phyloP scores from a whole-genome alignment of 2,329 filamentous ascomycete species.

The Chrysoporthe deuterocubensis region DNA sequence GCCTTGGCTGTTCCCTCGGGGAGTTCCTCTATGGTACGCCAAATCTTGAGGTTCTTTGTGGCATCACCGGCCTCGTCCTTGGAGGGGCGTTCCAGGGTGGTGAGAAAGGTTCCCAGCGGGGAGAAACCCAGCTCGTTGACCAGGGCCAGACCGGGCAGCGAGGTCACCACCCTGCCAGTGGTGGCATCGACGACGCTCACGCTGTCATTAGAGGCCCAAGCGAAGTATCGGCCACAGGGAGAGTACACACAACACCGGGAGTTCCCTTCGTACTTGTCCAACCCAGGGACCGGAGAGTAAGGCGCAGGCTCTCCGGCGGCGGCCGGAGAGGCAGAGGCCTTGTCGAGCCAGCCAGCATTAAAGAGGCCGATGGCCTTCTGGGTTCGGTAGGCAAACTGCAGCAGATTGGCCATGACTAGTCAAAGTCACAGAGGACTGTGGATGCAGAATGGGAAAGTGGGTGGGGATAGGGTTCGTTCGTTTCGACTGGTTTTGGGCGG shows the following conservation, averaged over 20 bases:
- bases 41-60: conserved; percentile 95
- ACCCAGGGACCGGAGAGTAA: conserved; percentile 84
- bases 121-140: conserved; percentile 97
- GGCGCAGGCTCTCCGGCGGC: conserved; percentile 54
- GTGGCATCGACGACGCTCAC: conserved; percentile 86
- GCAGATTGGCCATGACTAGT: conserved; percentile 91
- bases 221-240: conserved; percentile 93
- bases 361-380: conserved; percentile 94
- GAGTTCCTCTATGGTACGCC: conserved; percentile 77
- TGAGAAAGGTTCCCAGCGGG: conserved; percentile 86
- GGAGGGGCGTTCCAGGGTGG: conserved; percentile 91
- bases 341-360: conserved; percentile 66
- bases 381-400: conserved; percentile 97
- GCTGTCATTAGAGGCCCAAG: conserved; percentile 86
- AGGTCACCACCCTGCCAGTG: conserved; percentile 73
- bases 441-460: conserved; percentile 32
- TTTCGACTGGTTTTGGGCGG: conserved; percentile 25
- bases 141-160: conserved; percentile 71
- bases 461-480: conserved; percentile 19
- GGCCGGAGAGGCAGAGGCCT: not conserved
- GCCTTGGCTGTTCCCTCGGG: conserved; percentile 67
- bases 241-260: conserved; percentile 95
- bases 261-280: conserved; percentile 87
- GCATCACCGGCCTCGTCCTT: conserved; percentile 96
- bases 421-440: conserved; percentile 72